Evolutionary conservation across 495 filamentous ascomycete species (phyloP).

Genomic region (Immersiella caudata): DNA sequence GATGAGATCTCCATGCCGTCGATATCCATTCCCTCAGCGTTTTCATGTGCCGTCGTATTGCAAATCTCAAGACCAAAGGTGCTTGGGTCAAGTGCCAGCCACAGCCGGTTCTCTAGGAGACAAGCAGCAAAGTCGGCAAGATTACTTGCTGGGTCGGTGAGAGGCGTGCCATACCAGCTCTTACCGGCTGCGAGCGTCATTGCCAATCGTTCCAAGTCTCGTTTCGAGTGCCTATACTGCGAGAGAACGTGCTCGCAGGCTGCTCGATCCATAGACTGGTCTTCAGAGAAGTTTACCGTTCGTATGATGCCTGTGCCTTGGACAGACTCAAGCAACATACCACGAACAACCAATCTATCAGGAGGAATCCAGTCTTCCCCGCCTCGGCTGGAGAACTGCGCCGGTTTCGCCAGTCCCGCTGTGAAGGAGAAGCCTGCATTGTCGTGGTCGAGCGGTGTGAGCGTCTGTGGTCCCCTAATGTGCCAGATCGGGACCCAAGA

Average conservation of each 20-base stretch:
- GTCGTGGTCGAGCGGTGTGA: too few species aligned
- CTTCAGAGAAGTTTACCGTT: too few species aligned
- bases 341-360: too few species aligned
- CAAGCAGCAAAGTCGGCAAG: slow-evolving; percentile 6
- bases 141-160: background rate
- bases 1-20: background rate
- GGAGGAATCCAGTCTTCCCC: too few species aligned
- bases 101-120: background rate
- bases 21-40: background rate
- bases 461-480: background rate
- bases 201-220: slow-evolving; percentile 11
- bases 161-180: slow-evolving; percentile 21
- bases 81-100: background rate
- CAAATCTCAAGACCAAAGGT: background rate
- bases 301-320: too few species aligned
- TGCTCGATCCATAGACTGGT: background rate
- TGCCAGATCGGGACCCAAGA: background rate
- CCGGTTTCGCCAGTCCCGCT: too few species aligned
- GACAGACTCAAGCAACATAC: too few species aligned
- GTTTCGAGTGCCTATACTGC: background rate
- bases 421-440: too few species aligned
- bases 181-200: slow-evolving; percentile 23
- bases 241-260: background rate
- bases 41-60: background rate
- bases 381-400: too few species aligned